Evolutionary conservation across 2,329 filamentous ascomycete species (phyloP).

Genomic region (Emmonsiellopsis sp.): DNA sequence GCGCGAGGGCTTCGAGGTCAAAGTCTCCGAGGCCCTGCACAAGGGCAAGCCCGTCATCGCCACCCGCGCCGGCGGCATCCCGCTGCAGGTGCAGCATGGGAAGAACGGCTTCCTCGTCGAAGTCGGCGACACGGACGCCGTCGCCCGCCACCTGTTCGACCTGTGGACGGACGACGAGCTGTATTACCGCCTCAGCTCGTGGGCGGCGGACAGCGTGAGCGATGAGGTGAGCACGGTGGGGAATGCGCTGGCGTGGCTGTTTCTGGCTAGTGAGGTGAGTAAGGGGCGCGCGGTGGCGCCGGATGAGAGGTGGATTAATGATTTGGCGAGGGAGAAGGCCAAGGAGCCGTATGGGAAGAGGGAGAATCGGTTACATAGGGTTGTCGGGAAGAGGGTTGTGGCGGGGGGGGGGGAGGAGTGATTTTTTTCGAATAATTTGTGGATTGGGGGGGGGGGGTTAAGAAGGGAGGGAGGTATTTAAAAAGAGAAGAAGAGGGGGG

Average conservation of each 20-base stretch:
- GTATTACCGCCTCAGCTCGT: conserved; percentile 57
- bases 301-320: conserved; percentile 60
- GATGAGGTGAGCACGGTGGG: conserved; percentile 77
- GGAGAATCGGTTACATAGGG: conserved; percentile 49
- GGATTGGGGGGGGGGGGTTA: background rate
- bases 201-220: conserved; percentile 57
- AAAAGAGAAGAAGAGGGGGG: too few species aligned
- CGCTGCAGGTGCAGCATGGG: conserved; percentile 62
- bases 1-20: conserved; percentile 76
- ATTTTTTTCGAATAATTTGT: background rate
- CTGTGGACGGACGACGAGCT: conserved; percentile 33
- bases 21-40: conserved; percentile 74
- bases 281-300: conserved; percentile 50
- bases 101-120: conserved; percentile 67
- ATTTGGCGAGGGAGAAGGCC: conserved; percentile 60
- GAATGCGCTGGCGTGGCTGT: conserved; percentile 67
- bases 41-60: conserved; percentile 71
- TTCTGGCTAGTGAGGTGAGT: conserved; percentile 59
- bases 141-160: conserved; percentile 34
- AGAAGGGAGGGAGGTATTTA: too few species aligned
- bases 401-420: background rate
- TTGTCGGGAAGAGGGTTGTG: conserved; percentile 4
- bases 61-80: conserved; percentile 67
- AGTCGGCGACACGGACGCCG: conserved; percentile 58
- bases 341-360: conserved; percentile 47